These are phyloP conservation scores for Pseudonitzschia multiseries DNA, from an alignment of 108 stramenopile species.

Conservation along the genomic window DNA sequence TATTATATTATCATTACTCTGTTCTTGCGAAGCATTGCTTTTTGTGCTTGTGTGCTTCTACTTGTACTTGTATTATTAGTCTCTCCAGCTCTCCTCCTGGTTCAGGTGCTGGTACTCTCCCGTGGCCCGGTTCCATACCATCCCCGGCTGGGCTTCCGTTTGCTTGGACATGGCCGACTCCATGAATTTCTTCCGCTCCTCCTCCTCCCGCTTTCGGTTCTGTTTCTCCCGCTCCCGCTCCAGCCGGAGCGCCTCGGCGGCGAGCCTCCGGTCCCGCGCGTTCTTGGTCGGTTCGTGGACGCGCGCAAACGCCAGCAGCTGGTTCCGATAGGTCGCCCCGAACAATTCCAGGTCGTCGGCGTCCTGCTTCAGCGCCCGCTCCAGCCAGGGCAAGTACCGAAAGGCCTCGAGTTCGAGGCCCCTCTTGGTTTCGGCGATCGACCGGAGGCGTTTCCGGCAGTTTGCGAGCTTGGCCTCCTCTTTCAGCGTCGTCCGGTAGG, in stretches of 20 bases:
- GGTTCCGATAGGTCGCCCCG: conserved; percentile 48
- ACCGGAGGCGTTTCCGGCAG: conserved; percentile 54
- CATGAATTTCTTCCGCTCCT: conserved; percentile 48
- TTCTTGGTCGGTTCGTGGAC: conserved; percentile 57
- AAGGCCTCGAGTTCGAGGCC: conserved; percentile 61
- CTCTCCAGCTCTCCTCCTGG: conserved; percentile 87
- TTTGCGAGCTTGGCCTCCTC: conserved; percentile 35
- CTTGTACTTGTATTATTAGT: no score
- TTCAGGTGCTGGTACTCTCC: conserved; percentile 80
- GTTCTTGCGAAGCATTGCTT: no score
- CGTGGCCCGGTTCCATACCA: conserved; percentile 81
- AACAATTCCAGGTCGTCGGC: conserved; percentile 63
- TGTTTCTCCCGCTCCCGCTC: conserved; percentile 53
- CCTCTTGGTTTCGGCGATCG: conserved; percentile 53
- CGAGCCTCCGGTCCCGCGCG: conserved; percentile 50
- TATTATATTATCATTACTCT: no score
- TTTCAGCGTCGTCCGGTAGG: conserved; percentile 47
- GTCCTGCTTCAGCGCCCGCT: conserved; percentile 63
- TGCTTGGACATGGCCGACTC: conserved; percentile 61
- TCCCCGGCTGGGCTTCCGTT: conserved; percentile 72
- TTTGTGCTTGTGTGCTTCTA: no score
- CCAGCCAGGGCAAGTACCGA: conserved; percentile 71
- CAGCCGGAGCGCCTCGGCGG: conserved; percentile 37
- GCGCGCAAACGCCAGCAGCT: conserved; percentile 41
- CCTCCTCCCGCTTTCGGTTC: conserved; percentile 47